Percentiles rank a stretch among this genome's conserved stretches.
phyloP scores from a whole-genome alignment of 2,329 filamentous ascomycete genomes.

The Ophiostoma novo-ulmi region DNA sequence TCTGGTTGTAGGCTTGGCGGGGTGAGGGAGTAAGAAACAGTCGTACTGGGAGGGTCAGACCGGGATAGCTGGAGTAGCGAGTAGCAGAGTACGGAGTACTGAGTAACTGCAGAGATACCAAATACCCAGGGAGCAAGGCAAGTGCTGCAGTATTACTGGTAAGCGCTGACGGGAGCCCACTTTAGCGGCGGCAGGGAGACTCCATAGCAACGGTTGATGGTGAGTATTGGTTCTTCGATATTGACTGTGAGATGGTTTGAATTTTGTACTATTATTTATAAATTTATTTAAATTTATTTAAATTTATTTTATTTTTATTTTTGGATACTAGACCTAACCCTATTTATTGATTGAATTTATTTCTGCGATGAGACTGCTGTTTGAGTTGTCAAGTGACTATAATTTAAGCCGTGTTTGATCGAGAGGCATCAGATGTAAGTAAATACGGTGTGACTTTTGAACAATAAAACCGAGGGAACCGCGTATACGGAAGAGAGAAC shows the following conservation, averaged over 20 bases:
- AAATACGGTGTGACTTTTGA: too few species aligned
- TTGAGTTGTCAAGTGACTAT: neutral
- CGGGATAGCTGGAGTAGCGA: neutral
- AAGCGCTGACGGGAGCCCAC: constrained; percentile 21
- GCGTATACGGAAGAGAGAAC: too few species aligned
- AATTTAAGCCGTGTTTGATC: neutral
- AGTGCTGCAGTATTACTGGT: neutral
- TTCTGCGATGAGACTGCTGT: neutral
- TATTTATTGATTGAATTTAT: neutral
- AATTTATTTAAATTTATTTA: too few species aligned
- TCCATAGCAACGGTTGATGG: constrained; percentile 21
- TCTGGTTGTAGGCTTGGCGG: constrained; percentile 4
- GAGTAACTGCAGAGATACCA: neutral
- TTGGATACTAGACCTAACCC: neutral
- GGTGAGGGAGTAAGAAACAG: constrained; percentile 12
- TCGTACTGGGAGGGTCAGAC: constrained; percentile 1
- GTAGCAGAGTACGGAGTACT: too few species aligned
- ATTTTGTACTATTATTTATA: too few species aligned
- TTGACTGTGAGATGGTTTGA: neutral
- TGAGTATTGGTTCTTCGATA: too few species aligned
- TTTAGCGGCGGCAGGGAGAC: constrained; percentile 22
- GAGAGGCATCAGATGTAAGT: too few species aligned
- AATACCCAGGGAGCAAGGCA: too few species aligned
- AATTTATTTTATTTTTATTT: neutral
- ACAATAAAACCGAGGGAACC: too few species aligned